Base-by-base conservation (phyloP, 2,329 filamentous ascomycete species). In the Trichoderma polysporum region DNA sequence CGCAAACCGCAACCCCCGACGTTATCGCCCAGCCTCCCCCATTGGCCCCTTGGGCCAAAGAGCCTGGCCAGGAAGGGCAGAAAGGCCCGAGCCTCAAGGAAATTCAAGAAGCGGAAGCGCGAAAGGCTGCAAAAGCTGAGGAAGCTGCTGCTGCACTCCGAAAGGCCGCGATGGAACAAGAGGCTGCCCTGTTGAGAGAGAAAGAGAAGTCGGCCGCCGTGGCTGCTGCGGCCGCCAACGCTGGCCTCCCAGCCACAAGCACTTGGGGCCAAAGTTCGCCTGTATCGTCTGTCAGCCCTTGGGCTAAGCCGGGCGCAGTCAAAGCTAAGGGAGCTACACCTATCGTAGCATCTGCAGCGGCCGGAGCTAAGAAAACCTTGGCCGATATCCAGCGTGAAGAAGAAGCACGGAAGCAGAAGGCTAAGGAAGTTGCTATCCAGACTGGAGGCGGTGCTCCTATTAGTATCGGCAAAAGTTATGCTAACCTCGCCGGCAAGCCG, bases 361-460 rank as follows among this genome's bases (percentile, higher is more conserved):
- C 74, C 10, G 70, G 80, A 73, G 77, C 81, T 80, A 95, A 96
- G 83, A 97, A 97, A 86, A 97, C 93, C 0, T 84, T 98, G 52
- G 92, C 93, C 27, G 94, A 98, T 72, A 98, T 99, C 68, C 95
- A 98, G 77, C 94, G 94, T 70, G 95, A 99, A 80, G 95, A 99
- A 75, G 95, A 98, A 76, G 70, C 73, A 25, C 76, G 76, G 70
- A 99, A 99, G 84, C 89, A 91, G 73, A 92, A 91, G 76, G 86
- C 88, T 1, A 82, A 79, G 70, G 83, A 87, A 56, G 73, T 78
- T 7, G 79, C 84, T 2, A 77, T 79, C 4, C 86, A 87, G 72
- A 78, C 82, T 27, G 54, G 56, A 2, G 41, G 47, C 8, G 81
- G 78, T 29, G 77, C 83, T 12, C 79, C 84, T 25, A 76, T 82